These are phyloP conservation scores for Diaporthe capsici DNA, from an alignment of 2,329 filamentous ascomycete species.

Conservation along the genomic window DNA sequence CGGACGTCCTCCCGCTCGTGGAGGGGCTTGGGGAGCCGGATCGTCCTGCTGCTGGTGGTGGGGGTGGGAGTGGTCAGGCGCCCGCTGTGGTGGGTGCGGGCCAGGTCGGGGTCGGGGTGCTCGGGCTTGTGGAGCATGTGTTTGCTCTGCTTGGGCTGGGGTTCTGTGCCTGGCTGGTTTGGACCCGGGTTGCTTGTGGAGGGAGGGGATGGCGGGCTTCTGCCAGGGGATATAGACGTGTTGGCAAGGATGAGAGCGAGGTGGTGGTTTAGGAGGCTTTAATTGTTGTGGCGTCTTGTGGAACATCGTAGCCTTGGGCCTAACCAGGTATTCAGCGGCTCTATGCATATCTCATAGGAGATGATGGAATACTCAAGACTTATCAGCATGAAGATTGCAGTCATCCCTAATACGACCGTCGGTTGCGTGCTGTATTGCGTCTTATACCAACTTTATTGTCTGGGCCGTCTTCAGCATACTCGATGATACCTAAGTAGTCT, in stretches of 20 bases:
- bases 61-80: background rate
- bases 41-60: background rate
- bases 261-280: background rate
- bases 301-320: background rate
- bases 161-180: slow-evolving; percentile 28
- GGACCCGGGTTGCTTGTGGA: background rate
- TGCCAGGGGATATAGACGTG: slow-evolving; percentile 8
- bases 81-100: background rate
- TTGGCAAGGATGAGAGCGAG: slow-evolving; percentile 26
- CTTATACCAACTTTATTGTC: background rate
- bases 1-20: slow-evolving; percentile 15
- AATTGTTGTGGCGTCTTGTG: background rate
- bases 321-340: background rate
- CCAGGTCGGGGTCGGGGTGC: background rate
- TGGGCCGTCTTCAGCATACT: no score
- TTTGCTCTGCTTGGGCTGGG: slow-evolving; percentile 36
- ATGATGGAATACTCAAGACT: background rate
- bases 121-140: slow-evolving; percentile 27
- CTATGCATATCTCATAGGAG: background rate
- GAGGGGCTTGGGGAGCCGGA: background rate
- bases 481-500: no score
- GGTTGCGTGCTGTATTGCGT: background rate
- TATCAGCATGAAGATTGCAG: background rate
- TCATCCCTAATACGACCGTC: no score
- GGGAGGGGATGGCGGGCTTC: background rate